Evolutionary conservation across 2,329 filamentous ascomycete genomes (phyloP).

Genomic region (Stenocarpella maydis): DNA sequence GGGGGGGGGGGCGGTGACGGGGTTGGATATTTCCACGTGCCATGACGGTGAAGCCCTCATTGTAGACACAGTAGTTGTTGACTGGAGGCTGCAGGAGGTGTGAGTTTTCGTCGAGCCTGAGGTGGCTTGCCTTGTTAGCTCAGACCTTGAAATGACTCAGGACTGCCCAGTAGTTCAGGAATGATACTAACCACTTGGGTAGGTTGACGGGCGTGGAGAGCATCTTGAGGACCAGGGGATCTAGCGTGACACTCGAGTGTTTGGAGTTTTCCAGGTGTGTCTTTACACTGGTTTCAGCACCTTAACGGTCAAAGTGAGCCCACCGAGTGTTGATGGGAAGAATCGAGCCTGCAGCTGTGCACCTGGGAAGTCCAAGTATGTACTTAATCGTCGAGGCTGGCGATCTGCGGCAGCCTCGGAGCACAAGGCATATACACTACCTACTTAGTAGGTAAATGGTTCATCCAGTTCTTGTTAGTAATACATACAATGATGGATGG

Average conservation of each 20-base stretch:
- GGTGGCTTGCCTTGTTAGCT: slow-evolving; percentile 11
- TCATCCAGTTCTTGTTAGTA: slow-evolving; percentile 1
- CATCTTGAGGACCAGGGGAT: neutral
- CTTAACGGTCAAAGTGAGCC: neutral
- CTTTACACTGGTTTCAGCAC: slow-evolving; percentile 7
- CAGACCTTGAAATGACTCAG: slow-evolving; percentile 30
- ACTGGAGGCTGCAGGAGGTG: slow-evolving; percentile 93
- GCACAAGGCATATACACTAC: too few species aligned
- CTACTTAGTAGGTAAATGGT: too few species aligned
- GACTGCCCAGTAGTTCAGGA: too few species aligned
- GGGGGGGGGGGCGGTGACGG: neutral
- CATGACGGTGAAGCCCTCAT: slow-evolving; percentile 84
- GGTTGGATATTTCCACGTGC: slow-evolving; percentile 47
- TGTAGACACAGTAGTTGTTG: slow-evolving; percentile 98
- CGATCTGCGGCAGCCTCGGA: slow-evolving; percentile 5
- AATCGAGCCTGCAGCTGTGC: neutral
- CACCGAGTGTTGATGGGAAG: neutral
- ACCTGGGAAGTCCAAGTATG: neutral
- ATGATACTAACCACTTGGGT: slow-evolving; percentile 29
- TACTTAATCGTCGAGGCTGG: neutral
- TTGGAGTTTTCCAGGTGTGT: neutral
- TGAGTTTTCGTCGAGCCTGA: slow-evolving; percentile 84
- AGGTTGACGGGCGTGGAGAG: slow-evolving; percentile 30
- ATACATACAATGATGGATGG: neutral
- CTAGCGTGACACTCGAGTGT: slow-evolving; percentile 6